phyloP scores from a whole-genome alignment of 768 basidiomycete species.

The Strobilomyces echinocephalus region DNA sequence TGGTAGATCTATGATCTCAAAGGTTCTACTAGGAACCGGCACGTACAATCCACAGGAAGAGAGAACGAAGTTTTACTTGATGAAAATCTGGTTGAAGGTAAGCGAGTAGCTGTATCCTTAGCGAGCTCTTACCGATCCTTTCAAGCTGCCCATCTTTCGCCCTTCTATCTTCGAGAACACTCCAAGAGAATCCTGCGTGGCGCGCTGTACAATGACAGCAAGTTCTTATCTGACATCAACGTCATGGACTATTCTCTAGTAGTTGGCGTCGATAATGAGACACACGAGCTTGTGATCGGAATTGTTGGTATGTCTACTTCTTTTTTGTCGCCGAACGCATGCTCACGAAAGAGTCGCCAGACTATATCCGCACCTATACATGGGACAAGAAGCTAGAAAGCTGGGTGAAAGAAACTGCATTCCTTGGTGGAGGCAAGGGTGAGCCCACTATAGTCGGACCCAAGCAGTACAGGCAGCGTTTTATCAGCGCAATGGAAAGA shows the following conservation, averaged over 20 bases:
- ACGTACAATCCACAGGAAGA: slow-evolving; percentile 84
- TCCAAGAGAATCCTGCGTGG: slow-evolving; percentile 89
- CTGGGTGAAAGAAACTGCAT: slow-evolving; percentile 95
- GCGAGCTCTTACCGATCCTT: slow-evolving; percentile 6
- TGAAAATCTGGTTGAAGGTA: slow-evolving; percentile 92
- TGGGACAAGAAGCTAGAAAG: slow-evolving; percentile 99
- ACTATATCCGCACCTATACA: slow-evolving; percentile 93
- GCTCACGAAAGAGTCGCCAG: slow-evolving; percentile 37
- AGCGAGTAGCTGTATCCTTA: slow-evolving; percentile 18
- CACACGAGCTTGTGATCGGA: slow-evolving; percentile 89
- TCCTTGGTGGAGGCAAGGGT: slow-evolving; percentile 76
- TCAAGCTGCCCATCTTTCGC: slow-evolving; percentile 76
- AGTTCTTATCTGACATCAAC: slow-evolving; percentile 89
- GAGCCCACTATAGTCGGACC: slow-evolving; percentile 98
- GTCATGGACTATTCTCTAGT: slow-evolving; percentile 98
- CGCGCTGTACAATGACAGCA: slow-evolving; percentile 91
- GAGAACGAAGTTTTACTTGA: slow-evolving; percentile 94
- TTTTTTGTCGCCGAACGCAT: not conserved
- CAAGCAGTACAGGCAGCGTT: slow-evolving; percentile 86
- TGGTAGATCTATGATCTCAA: slow-evolving; percentile 92
- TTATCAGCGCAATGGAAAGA: slow-evolving; percentile 83
- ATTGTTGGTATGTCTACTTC: slow-evolving; percentile 75
- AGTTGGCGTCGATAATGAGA: slow-evolving; percentile 87
- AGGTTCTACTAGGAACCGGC: slow-evolving; percentile 90
- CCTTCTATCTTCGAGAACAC: slow-evolving; percentile 95